phyloP scores from a whole-genome alignment of 73 alveolate genomes.

The Tetrahymena thermophila region DNA sequence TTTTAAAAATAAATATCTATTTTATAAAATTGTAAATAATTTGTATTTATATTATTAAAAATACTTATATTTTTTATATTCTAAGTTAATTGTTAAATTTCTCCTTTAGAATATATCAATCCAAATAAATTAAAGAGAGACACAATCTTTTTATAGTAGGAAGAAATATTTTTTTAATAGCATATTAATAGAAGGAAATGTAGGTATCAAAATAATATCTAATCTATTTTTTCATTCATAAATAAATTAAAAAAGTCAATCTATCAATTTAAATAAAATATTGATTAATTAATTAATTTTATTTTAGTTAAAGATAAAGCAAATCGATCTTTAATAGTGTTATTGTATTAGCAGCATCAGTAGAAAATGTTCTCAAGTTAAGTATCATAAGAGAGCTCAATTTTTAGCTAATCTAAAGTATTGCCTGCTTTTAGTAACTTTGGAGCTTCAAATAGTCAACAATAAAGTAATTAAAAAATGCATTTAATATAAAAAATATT shows the following conservation, averaged over 20 bases:
- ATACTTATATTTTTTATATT: too few relatives aligned
- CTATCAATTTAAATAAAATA: background rate
- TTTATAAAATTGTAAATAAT: too few relatives aligned
- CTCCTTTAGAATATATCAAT: background rate
- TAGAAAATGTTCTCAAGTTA: background rate
- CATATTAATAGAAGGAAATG: background rate
- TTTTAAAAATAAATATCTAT: too few relatives aligned
- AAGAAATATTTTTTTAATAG: background rate
- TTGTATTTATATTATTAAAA: too few relatives aligned
- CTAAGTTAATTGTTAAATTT: background rate
- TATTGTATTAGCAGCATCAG: background rate
- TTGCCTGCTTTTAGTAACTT: background rate
- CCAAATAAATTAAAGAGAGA: background rate
- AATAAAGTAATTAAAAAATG: background rate
- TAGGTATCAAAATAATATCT: background rate
- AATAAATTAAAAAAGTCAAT: background rate
- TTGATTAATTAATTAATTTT: too few relatives aligned
- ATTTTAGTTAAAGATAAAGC: background rate
- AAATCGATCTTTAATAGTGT: too few relatives aligned
- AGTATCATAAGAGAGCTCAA: background rate
- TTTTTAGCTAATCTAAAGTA: background rate
- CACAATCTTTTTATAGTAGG: background rate
- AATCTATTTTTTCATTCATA: background rate
- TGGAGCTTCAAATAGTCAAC: too few relatives aligned
- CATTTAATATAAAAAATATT: too few relatives aligned